Conservation (phyloP, 352 stramenopile genomes). For the Globisporangium camurandrum region DNA sequence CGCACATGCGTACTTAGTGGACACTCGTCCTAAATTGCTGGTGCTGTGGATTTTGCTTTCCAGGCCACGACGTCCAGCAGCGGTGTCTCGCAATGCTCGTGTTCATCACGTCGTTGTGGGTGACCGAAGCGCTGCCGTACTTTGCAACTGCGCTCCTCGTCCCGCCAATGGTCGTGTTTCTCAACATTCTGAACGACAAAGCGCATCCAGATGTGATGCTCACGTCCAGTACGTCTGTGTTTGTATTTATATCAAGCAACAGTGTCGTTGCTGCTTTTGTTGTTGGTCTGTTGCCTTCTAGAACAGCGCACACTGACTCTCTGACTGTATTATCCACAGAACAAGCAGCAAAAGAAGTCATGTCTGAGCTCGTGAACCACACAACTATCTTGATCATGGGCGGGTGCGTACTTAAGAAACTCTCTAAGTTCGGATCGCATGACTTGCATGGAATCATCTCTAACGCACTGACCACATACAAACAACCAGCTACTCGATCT, state of each 20-base stretch:
- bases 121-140: constrained; percentile 88
- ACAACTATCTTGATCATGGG: constrained; percentile 92
- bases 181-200: constrained; percentile 86
- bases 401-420: constrained; percentile 35
- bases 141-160: constrained; percentile 88
- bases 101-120: constrained; percentile 87
- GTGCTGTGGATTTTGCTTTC: too few relatives aligned
- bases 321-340: constrained; percentile 20
- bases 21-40: too few relatives aligned
- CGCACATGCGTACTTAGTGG: too few relatives aligned
- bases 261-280: too few relatives aligned
- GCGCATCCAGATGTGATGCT: constrained; percentile 57
- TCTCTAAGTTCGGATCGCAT: too few relatives aligned
- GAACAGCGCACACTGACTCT: too few relatives aligned
- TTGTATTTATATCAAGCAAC: too few relatives aligned
- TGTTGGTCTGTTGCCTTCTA: too few relatives aligned
- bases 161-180: constrained; percentile 81
- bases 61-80: constrained; percentile 73
- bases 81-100: constrained; percentile 86
- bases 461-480: too few relatives aligned
- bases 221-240: constrained; percentile 44
- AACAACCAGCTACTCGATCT: constrained; percentile 67
- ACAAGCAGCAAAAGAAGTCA: constrained; percentile 83
- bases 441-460: too few relatives aligned
- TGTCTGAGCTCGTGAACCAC: constrained; percentile 87